Percentiles rank a stretch among this genome's conserved stretches.
These are phyloP conservation scores for Cyamopsis tetragonoloba DNA, from an alignment of 306 rosid genomes.

Conservation along the genomic window DNA sequence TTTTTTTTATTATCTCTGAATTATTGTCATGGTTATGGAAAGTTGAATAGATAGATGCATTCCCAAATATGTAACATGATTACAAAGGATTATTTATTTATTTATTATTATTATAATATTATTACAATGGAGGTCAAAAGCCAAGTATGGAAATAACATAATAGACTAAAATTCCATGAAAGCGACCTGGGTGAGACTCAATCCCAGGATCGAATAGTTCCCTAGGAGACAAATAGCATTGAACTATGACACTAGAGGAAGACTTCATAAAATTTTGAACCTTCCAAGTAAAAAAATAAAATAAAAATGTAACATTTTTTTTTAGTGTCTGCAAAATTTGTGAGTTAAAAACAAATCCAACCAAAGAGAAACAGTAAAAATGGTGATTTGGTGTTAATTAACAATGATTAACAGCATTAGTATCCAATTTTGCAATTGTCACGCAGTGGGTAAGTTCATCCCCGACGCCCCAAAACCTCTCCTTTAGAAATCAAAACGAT, in stretches of 20 bases:
- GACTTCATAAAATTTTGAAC: background rate
- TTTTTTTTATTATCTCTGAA: background rate
- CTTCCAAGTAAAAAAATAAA: no score
- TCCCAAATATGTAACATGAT: background rate
- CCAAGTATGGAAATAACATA: background rate
- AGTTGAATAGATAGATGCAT: background rate
- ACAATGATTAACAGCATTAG: background rate
- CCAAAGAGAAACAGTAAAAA: background rate
- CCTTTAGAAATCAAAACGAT: slow-evolving; percentile 6
- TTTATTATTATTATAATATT: background rate
- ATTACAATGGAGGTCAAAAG: background rate
- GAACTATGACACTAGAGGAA: background rate
- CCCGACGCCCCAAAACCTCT: background rate
- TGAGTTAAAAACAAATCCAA: background rate
- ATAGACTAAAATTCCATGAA: background rate
- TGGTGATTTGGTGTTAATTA: background rate
- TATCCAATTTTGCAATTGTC: background rate
- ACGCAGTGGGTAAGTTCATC: background rate
- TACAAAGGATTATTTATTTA: background rate
- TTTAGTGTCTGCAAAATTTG: background rate
- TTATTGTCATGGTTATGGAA: background rate
- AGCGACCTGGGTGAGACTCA: background rate
- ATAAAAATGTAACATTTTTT: background rate
- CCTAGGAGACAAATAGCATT: background rate
- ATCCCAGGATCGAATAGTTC: background rate